Conservation (phyloP, 257 asterid species). For the Forsythia viridissima region DNA sequence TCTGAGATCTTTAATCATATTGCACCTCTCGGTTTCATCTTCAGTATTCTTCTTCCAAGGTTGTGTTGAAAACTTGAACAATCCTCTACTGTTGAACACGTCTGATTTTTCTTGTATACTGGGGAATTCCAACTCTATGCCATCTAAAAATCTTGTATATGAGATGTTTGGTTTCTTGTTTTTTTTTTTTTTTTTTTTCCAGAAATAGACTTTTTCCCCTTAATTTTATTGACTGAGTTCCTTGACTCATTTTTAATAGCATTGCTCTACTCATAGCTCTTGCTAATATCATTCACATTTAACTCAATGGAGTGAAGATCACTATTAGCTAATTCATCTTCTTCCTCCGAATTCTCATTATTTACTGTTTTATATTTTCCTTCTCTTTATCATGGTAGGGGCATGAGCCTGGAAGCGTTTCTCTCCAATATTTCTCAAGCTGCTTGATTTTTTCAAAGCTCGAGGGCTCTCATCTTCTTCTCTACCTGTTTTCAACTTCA, state of each 20-base stretch:
- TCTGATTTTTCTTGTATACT: constrained; percentile 38
- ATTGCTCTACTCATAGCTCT: constrained; percentile 55
- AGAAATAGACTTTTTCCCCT: constrained; percentile 48
- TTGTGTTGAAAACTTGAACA: constrained; percentile 50
- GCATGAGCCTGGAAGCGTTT: constrained; percentile 58
- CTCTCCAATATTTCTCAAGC: constrained; percentile 73
- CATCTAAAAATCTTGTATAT: constrained; percentile 46
- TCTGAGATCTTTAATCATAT: constrained; percentile 81
- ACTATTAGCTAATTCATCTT: constrained; percentile 39
- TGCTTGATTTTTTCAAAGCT: constrained; percentile 68
- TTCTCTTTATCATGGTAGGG: constrained; percentile 39
- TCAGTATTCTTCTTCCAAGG: constrained; percentile 58
- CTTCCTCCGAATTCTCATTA: constrained; percentile 13
- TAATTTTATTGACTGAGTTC: constrained; percentile 36
- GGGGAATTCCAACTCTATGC: constrained; percentile 57
- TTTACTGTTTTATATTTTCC: constrained; percentile 17
- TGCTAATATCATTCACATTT: constrained; percentile 50
- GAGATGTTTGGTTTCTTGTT: constrained; percentile 35
- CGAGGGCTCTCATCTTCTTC: constrained; percentile 60
- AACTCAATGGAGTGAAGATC: constrained; percentile 72
- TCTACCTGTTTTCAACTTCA: constrained; percentile 51
- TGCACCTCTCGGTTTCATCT: constrained; percentile 79
- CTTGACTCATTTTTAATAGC: constrained; percentile 31
- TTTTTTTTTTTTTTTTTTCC: too few species aligned
- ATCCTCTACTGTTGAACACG: constrained; percentile 34